Conservation (phyloP, 1,139 yeast genomes). For the Yamadazyma buinensis region DNA sequence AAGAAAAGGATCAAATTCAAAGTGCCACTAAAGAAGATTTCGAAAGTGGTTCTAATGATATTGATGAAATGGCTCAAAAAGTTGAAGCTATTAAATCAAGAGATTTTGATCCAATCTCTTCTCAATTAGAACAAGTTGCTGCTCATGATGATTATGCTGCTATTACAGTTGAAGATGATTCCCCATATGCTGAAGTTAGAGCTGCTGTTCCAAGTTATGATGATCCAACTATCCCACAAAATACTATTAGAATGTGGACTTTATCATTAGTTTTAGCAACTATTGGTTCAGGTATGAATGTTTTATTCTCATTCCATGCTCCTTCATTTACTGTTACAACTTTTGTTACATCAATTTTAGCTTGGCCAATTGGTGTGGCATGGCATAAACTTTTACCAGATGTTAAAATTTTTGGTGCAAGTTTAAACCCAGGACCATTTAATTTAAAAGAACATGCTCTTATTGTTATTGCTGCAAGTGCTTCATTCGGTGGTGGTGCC, state of each 20-base stretch:
- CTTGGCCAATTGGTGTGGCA: constrained; percentile 58
- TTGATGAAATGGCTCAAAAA: constrained; percentile 12
- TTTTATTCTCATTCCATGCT: constrained; percentile 55
- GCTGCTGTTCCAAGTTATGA: constrained; percentile 65
- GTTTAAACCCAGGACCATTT: constrained; percentile 61
- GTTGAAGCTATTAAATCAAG: constrained; percentile 28
- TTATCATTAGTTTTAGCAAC: constrained; percentile 52
- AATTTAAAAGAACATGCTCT: constrained; percentile 64
- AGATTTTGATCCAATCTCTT: constrained; percentile 36
- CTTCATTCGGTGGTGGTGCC: constrained; percentile 56
- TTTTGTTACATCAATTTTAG: constrained; percentile 54
- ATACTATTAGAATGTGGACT: constrained; percentile 62
- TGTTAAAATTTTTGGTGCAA: constrained; percentile 34
- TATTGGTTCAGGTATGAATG: constrained; percentile 57
- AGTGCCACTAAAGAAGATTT: constrained; percentile 11
- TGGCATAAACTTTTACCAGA: constrained; percentile 41
- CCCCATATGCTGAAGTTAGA: constrained; percentile 62
- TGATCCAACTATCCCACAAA: constrained; percentile 52
- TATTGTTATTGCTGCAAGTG: constrained; percentile 51
- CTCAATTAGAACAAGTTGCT: constrained; percentile 21
- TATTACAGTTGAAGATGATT: constrained; percentile 45
- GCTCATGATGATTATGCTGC: constrained; percentile 43
- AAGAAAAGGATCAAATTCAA: constrained; percentile 3
- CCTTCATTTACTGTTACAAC: constrained; percentile 55
- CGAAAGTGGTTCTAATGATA: constrained; percentile 20